Evolutionary conservation across 2,329 filamentous ascomycete genomes (phyloP).

Genomic region (Eutypella sp.): DNA sequence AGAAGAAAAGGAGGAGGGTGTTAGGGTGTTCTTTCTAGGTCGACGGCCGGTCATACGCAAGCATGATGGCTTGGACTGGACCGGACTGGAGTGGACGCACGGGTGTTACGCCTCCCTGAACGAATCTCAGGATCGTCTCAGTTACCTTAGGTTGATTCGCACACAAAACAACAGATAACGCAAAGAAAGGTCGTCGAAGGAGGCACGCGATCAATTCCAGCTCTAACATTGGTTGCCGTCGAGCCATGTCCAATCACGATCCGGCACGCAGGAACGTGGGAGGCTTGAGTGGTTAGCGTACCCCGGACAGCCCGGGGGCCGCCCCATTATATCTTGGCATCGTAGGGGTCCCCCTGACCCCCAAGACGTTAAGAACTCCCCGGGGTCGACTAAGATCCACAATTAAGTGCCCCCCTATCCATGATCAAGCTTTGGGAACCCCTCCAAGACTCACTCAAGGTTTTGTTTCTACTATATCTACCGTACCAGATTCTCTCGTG

Average conservation of each 20-base stretch:
- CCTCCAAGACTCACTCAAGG: no score
- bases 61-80: no score
- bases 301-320: not conserved
- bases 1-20: not conserved
- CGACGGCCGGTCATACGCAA: not conserved
- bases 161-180: no score
- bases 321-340: not conserved
- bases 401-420: no score
- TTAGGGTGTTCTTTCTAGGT: not conserved
- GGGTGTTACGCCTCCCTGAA: no score
- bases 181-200: constrained; percentile 9
- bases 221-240: constrained; percentile 22
- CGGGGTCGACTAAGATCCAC: no score
- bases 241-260: constrained; percentile 11
- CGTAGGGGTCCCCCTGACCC: not conserved
- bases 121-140: no score
- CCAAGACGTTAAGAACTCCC: not conserved
- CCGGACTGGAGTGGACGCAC: no score
- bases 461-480: no score
- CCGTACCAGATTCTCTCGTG: no score
- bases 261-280: constrained; percentile 14
- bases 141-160: no score
- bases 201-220: constrained; percentile 27
- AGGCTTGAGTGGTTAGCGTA: constrained; percentile 22
- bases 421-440: no score